Evolutionary conservation across 2,329 filamentous ascomycete genomes (phyloP), one percentile per base, ranked within the genome.

Genomic region (Biscogniauxia sp.): DNA sequence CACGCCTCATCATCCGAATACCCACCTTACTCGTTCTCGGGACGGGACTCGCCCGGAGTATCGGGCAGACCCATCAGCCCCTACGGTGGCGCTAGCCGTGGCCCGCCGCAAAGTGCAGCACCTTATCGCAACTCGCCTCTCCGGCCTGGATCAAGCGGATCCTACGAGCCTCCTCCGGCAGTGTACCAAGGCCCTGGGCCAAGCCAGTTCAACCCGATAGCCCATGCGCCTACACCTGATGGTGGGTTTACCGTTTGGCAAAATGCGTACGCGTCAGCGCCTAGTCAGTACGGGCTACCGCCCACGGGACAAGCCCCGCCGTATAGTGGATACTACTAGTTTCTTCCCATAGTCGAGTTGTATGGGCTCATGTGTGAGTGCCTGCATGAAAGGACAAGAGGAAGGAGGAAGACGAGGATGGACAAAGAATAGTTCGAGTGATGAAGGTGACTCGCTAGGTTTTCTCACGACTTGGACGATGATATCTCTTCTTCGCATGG

Each of bases 71-170:
- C 81, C 2, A 66, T 77, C 11, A 83, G 82, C 65, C 82, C 83
- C 0, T 84, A 80, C 59, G 77, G 77, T 19, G 72, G 72, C 17
- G 66, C 69, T 25, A 69, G 68, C 23, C 72, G 73, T 32, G 77
- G 78, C 23, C 66, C 80, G 28, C 69, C 75, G 20, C 74, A 78
- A 53, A 72, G 74, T 28, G 69, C 76, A 49, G 75, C 74, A 6
- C 77, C 77, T 1, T 85, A 85, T 70, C 78, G 82, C 59, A 83
- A 80, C 68, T 83, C 81, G 1, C 80, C 82, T 4, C 74, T 84
- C 57, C 78, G 83, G 13, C 79, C 82, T 2, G 82, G 80, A 5
- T 78, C 78, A 5, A 77, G 75, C 26, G 76, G 76, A 28, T 75
- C 75, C 3, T 79, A 78, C 45, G 79, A 81, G 58, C 76, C 78